Evolutionary conservation across 2,329 filamentous ascomycete genomes (phyloP).

Genomic region (Chrysosporium keratinophilum): DNA sequence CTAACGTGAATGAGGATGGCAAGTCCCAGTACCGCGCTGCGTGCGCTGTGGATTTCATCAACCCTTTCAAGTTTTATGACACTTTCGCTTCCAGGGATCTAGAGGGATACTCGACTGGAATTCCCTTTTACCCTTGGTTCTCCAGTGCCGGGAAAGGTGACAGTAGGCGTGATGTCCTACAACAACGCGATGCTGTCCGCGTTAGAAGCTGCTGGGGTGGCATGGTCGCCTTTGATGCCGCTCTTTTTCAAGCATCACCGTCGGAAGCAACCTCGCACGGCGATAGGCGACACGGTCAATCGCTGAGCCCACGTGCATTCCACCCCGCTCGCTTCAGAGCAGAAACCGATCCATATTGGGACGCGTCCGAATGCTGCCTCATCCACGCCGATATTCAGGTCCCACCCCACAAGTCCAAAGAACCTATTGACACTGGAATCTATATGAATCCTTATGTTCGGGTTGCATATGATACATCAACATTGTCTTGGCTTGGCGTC

Average conservation of each 20-base stretch:
- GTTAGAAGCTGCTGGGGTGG: conserved; percentile 69
- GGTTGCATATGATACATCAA: conserved; percentile 53
- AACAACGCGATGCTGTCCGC: conserved; percentile 49
- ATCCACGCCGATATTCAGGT: conserved; percentile 42
- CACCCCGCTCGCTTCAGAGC: conserved; percentile 47
- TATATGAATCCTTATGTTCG: conserved; percentile 68
- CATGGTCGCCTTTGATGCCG: conserved; percentile 49
- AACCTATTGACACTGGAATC: conserved; percentile 45
- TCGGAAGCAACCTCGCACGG: conserved; percentile 14
- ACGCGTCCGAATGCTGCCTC: conserved; percentile 56
- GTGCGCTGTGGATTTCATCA: conserved; percentile 65
- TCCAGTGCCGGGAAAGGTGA: conserved; percentile 40
- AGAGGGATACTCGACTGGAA: conserved; percentile 57
- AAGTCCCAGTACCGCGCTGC: conserved; percentile 54
- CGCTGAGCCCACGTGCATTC: conserved; percentile 21
- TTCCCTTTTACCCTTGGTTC: conserved; percentile 67
- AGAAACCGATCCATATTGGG: conserved; percentile 50
- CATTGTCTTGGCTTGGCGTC: conserved; percentile 49
- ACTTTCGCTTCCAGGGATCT: conserved; percentile 62
- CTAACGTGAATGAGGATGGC: conserved; percentile 46
- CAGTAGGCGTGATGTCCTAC: conserved; percentile 54
- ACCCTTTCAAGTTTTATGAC: conserved; percentile 66
- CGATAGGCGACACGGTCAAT: background rate
- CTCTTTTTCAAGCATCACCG: conserved; percentile 32
- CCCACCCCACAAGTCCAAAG: conserved; percentile 21